Percentiles rank a stretch among this genome's conserved stretches.
Conservation (phyloP, 2,329 filamentous ascomycete species). For the Cadophora sp. region DNA sequence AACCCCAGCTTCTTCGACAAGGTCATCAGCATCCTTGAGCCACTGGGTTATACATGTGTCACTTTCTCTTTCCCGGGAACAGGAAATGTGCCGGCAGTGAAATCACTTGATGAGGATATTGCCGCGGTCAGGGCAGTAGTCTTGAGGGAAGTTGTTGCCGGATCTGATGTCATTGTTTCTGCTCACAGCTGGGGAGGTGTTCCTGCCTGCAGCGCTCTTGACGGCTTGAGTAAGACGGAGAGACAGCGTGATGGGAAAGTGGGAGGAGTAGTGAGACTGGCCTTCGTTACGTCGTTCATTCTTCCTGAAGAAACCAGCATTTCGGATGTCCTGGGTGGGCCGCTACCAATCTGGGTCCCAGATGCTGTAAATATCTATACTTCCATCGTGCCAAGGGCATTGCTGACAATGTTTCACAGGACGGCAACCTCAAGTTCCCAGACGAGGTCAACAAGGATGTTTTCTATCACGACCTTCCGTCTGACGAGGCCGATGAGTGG, state of each 20-base stretch:
- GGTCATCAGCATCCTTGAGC: constrained; percentile 29
- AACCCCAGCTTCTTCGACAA: constrained; percentile 26
- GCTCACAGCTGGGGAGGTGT: constrained; percentile 50
- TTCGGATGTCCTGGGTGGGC: constrained; percentile 10
- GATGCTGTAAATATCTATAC: constrained; percentile 19
- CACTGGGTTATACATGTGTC: constrained; percentile 31
- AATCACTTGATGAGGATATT: constrained; percentile 31
- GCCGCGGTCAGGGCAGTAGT: constrained; percentile 27
- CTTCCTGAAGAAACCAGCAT: constrained; percentile 24
- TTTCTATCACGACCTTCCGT: constrained; percentile 30
- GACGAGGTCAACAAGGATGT: constrained; percentile 8
- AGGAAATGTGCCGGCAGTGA: constrained; percentile 22
- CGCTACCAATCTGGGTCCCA: constrained; percentile 11
- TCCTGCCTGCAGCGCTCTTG: constrained; percentile 44
- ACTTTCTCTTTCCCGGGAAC: constrained; percentile 28
- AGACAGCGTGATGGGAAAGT: constrained; percentile 46
- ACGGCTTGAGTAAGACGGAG: constrained; percentile 47
- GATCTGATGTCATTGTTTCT: constrained; percentile 48
- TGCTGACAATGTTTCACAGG: constrained; percentile 4
- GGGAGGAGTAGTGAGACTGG: constrained; percentile 42
- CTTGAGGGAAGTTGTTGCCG: constrained; percentile 37
- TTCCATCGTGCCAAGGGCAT: neutral
- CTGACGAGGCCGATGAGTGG: constrained; percentile 26
- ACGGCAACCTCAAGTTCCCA: constrained; percentile 16
- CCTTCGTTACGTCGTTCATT: constrained; percentile 30